Base-by-base conservation (phyloP, 331 rosid species). In the Malus hybrid region DNA sequence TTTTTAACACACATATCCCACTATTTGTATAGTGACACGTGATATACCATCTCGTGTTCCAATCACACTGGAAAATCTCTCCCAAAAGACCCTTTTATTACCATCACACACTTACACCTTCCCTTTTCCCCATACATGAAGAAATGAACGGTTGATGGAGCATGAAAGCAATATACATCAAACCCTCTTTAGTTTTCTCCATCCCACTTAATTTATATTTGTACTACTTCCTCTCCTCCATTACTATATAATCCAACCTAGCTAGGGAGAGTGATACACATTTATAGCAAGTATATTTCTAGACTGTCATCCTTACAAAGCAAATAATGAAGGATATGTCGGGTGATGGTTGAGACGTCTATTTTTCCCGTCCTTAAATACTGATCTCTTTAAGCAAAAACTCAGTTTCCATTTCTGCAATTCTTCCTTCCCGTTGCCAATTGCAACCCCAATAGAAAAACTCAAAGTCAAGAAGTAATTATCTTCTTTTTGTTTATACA, bases 311-410 rank as follows among this genome's bases (percentile, higher is more conserved):
- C 16, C 16, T 15, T 57, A 66, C 73, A 55, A 71, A 56, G 53
- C 20, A 63, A 81, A 61, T 79, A 70, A 63, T 9, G 44, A 39
- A 78, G 78, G 16, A 87, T 60, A 84, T 73, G 84, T 82, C 81
- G 80, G 80, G 77, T 69, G 78, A 83, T 84, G 79, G 91, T 86
- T 90, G 91, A 79, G 78, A 58, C 80, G 91, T 88, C 91, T 57
- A 79, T 79, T 87, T 87, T 72, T 56, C 63, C 63, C 48, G 69
- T 71, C 88, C 83, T 82, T 84, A 88, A 87, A 85, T 85, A 87
- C 80, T 77, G 68, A 85, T 78, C 80, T 72, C 64, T 81, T 80
- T 64, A 70, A 73, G 81, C 74, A 84, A 74, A 84, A 74, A 76
- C 77, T 77, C 80, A 69, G 68, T 86, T 84, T 85, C 91, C 78